Evolutionary conservation across 2,329 filamentous ascomycete species (phyloP).

Genomic region (Thelonectria discophora): DNA sequence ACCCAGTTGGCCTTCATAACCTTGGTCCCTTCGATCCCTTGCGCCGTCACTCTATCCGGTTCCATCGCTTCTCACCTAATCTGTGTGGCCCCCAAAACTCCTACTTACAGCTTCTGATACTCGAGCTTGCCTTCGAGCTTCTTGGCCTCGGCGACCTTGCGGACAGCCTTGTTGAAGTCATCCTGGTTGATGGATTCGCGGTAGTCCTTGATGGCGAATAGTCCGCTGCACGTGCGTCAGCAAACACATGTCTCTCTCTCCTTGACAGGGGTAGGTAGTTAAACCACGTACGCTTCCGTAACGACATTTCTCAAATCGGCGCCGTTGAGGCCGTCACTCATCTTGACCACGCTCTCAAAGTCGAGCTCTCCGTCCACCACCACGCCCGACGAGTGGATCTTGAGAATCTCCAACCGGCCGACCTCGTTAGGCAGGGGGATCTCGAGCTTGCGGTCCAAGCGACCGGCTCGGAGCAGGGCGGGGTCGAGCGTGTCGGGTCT

Average conservation of each 20-base stretch:
- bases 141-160: constrained; percentile 97
- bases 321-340: constrained; percentile 98
- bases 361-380: constrained; percentile 94
- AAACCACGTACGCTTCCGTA: constrained; percentile 90
- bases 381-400: constrained; percentile 92
- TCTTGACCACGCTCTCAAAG: constrained; percentile 99
- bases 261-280: neutral
- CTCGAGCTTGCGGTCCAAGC: constrained; percentile 97
- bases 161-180: constrained; percentile 98
- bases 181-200: constrained; percentile 96
- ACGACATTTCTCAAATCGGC: constrained; percentile 98
- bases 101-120: constrained; percentile 88
- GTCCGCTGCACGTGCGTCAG: constrained; percentile 66
- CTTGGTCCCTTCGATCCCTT: constrained; percentile 24
- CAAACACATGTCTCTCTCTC: constrained; percentile 28
- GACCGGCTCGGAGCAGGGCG: constrained; percentile 88
- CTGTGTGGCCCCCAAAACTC: constrained; percentile 7
- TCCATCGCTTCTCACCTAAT: constrained; percentile 18
- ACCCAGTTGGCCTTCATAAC: constrained; percentile 28
- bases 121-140: constrained; percentile 98
- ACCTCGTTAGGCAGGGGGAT: constrained; percentile 98
- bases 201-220: constrained; percentile 99
- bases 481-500: constrained; percentile 95
- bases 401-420: constrained; percentile 93
- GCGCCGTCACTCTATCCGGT: constrained; percentile 24